Conservation (phyloP, 768 basidiomycete genomes). For the Symmetrospora coprosmae region DNA sequence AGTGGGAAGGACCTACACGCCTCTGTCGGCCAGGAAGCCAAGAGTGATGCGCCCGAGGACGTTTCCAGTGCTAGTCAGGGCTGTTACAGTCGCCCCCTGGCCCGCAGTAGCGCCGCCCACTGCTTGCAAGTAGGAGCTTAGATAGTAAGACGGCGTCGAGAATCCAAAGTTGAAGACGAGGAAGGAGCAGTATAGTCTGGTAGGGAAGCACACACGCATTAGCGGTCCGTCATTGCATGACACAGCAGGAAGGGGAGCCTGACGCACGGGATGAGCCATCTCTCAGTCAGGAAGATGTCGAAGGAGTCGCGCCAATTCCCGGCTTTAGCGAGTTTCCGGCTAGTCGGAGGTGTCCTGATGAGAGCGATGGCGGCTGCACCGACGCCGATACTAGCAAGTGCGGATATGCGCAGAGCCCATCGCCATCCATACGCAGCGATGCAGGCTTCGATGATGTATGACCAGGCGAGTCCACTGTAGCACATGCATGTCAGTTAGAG, state of each 20-base stretch:
- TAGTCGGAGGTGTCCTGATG: not conserved
- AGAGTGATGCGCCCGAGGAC: not conserved
- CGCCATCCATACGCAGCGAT: not conserved
- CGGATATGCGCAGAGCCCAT: constrained; percentile 11
- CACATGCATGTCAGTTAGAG: not conserved
- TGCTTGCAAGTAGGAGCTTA: constrained; percentile 2
- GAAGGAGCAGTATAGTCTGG: not conserved
- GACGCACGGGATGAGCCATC: constrained; percentile 1
- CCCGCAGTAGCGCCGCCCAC: not conserved
- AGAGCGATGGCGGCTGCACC: not conserved
- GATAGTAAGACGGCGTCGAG: constrained; percentile 6
- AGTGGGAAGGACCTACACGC: not conserved
- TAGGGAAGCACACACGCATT: too few species aligned
- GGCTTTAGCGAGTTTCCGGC: not conserved
- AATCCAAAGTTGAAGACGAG: constrained; percentile 2
- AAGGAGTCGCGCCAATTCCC: not conserved
- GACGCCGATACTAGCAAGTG: not conserved
- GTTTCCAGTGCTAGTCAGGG: not conserved
- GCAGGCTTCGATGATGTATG: not conserved
- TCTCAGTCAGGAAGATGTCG: not conserved
- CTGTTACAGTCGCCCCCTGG: not conserved
- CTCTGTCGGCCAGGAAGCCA: not conserved
- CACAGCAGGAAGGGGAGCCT: not conserved
- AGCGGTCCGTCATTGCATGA: not conserved
- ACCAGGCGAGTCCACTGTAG: constrained; percentile 15